Percentiles rank a stretch among this genome's conserved stretches.
Conservation (phyloP, 192 early-diverging fungal genomes). For the Podila epicladia region DNA sequence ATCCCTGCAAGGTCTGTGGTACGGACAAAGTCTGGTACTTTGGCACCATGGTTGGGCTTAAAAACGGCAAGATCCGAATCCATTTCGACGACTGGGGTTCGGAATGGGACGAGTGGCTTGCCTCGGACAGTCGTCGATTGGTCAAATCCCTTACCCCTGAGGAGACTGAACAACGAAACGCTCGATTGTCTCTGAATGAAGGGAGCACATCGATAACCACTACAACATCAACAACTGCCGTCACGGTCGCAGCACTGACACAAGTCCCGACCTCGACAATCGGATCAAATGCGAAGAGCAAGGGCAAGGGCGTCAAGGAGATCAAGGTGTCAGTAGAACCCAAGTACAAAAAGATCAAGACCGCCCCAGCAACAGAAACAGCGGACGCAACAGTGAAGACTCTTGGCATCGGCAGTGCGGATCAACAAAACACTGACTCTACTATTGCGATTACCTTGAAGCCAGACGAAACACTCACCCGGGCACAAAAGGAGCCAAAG, state of each 20-base stretch:
- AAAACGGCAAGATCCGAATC: slow-evolving; percentile 56
- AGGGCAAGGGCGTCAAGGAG: not conserved
- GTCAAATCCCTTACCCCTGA: slow-evolving; percentile 27
- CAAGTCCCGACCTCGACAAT: not conserved
- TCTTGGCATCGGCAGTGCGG: no score
- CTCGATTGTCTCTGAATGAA: not conserved
- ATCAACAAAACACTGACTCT: no score
- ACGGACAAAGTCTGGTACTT: slow-evolving; percentile 58
- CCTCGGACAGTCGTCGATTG: slow-evolving; percentile 57
- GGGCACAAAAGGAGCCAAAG: not conserved
- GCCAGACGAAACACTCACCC: no score
- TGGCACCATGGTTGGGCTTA: slow-evolving; percentile 52
- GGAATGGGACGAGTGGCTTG: slow-evolving; percentile 66
- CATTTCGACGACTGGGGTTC: slow-evolving; percentile 63
- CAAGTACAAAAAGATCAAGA: not conserved
- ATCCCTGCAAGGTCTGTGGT: slow-evolving; percentile 55
- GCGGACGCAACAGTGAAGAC: no score
- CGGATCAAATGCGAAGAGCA: not conserved
- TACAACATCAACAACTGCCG: not conserved
- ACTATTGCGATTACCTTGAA: no score
- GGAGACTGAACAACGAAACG: slow-evolving; percentile 16
- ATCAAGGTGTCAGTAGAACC: not conserved
- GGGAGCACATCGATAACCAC: not conserved
- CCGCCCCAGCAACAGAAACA: no score
- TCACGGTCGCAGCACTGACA: not conserved